Conservation (phyloP, 306 rosid genomes). For the Quercus wislizeni region DNA sequence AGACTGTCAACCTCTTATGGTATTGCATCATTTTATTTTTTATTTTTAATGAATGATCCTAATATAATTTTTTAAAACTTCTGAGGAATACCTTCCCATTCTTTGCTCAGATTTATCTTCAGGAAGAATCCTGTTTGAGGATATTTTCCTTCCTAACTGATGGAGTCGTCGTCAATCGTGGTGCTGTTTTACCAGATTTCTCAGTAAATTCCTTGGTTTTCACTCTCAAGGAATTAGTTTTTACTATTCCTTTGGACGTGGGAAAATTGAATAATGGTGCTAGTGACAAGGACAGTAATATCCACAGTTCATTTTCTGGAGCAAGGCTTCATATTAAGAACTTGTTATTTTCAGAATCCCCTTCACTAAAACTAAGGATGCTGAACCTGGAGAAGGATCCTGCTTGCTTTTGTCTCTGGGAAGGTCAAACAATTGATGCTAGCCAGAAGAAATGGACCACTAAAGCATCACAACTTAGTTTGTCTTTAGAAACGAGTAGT, state of each 20-base stretch:
- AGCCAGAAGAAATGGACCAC: conserved; percentile 85
- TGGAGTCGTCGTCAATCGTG: conserved; percentile 76
- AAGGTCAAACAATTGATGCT: conserved; percentile 83
- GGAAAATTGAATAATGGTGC: conserved; percentile 39
- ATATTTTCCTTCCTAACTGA: conserved; percentile 90
- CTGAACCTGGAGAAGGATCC: conserved; percentile 90
- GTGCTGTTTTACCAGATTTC: conserved; percentile 80
- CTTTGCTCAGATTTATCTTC: conserved; percentile 72
- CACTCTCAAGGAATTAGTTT: conserved; percentile 62
- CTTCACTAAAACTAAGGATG: conserved; percentile 56
- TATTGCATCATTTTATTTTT: conserved; percentile 37
- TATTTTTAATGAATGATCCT: conserved; percentile 3
- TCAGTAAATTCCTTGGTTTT: conserved; percentile 72
- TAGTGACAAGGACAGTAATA: conserved; percentile 33
- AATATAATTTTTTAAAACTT: conserved; percentile 5
- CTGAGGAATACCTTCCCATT: conserved; percentile 12
- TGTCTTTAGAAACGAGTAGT: conserved; percentile 67
- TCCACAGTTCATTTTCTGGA: conserved; percentile 66
- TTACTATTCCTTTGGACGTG: conserved; percentile 71
- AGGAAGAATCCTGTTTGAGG: conserved; percentile 90
- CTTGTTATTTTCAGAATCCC: conserved; percentile 65
- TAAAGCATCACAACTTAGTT: conserved; percentile 62
- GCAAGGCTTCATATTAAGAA: conserved; percentile 80
- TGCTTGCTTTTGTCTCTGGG: conserved; percentile 94
- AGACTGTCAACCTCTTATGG: conserved; percentile 87